phyloP scores from a whole-genome alignment of 2,329 filamentous ascomycete genomes.

The Cadophora sp. region DNA sequence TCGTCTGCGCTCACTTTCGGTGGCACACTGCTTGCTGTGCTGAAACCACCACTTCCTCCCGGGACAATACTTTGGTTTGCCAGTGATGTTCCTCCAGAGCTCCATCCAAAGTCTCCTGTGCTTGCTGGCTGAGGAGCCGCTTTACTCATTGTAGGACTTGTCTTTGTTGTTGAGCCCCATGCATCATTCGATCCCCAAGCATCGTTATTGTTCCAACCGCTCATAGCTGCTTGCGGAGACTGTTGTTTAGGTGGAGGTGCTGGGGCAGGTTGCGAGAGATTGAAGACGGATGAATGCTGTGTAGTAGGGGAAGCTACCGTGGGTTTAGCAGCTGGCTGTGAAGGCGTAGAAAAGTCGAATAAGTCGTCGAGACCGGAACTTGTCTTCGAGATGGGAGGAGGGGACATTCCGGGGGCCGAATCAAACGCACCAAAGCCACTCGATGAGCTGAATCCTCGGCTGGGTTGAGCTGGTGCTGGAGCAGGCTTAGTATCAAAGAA shows the following conservation, averaged over 20 bases:
- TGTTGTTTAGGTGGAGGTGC: constrained; percentile 50
- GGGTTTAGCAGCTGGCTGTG: constrained; percentile 50
- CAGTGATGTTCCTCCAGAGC: constrained; percentile 54
- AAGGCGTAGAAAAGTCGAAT: constrained; percentile 73
- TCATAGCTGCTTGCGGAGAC: constrained; percentile 47
- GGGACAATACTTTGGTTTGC: constrained; percentile 66
- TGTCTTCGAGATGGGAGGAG: constrained; percentile 47
- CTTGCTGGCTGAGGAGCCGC: constrained; percentile 47
- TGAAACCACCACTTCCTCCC: constrained; percentile 70
- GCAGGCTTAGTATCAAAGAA: constrained; percentile 81
- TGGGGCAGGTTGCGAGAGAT: constrained; percentile 64
- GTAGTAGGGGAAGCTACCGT: constrained; percentile 45
- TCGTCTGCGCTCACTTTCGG: constrained; percentile 86
- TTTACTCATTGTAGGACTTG: constrained; percentile 56
- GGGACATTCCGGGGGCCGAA: constrained; percentile 49
- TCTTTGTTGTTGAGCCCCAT: constrained; percentile 71
- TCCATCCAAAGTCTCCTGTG: constrained; percentile 69
- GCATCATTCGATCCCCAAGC: constrained; percentile 84
- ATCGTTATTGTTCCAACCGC: constrained; percentile 48
- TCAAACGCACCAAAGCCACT: constrained; percentile 70
- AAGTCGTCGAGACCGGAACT: constrained; percentile 75
- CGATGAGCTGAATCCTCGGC: constrained; percentile 58
- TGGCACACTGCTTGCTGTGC: constrained; percentile 48
- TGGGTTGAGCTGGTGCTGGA: constrained; percentile 51
- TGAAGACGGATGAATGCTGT: constrained; percentile 74